Evolutionary conservation across 805 yeast species (phyloP), one percentile per base, ranked within the genome.

Genomic region (Millerago galiae): DNA sequence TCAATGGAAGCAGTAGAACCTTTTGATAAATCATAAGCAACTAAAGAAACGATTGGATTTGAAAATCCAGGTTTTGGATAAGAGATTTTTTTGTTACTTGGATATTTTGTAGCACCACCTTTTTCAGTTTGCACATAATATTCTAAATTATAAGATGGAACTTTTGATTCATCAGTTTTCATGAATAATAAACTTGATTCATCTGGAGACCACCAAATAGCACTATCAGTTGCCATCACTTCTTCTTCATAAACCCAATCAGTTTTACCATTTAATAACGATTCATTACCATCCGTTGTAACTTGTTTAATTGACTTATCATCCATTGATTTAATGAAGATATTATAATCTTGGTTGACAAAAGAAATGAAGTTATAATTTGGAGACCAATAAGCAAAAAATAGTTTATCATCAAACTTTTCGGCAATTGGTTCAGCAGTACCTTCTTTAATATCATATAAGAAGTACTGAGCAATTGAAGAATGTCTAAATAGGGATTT

Each of bases 201-300:
- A 37, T 70, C 65, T 4, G 86, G 84, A 2, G 95, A 77, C 96
- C 96, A 89, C 95, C 95, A 88, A 38, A 87, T 48, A 1, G 90
- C 86, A 13, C 71, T 66, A 50, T 81, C 87, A 18, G 73, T 70
- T 13, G 77, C 78, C 37, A 85, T 70, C 1, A 88, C 95, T 60
- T 88, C 96, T 52, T 88, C 96, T 56, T 89, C 96, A 53, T 88
- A 89, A 9, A 87, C 95, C 96, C 96, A 88, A 58, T 88, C 96
- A 0, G 95, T 91, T 49, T 78, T 81, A 2, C 95, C 96, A 55
- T 89, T 83, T 58, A 85, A 81, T 7, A 84, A 64, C 43, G 71
- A 70, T 1, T 67, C 70, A 17, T 79, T 76, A 13, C 95, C 95
- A 54, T 84, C 95, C 26, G 47, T 44, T 0, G 96, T 86, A 2